Base-by-base conservation (phyloP, 2,329 filamentous ascomycete species). In the Paecilomyces variotii region DNA sequence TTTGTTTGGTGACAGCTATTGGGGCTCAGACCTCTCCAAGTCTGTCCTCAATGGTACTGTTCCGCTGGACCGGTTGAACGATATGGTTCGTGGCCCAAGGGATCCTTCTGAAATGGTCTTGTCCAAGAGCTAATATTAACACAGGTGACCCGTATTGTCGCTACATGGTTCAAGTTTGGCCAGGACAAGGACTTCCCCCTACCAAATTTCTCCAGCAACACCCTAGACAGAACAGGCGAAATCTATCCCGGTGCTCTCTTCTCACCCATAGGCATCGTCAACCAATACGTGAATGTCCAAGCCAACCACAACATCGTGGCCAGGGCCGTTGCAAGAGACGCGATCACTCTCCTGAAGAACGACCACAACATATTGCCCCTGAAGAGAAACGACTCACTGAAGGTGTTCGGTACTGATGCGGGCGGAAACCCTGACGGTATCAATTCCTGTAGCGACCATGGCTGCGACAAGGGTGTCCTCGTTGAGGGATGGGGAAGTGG, bases 401-500 rank as follows among this genome's bases (percentile, higher is more conserved):
- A 78, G 26, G 62, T 81, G 0, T 80, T 80, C 59, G 79, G 82
- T 4, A 78, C 76, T 1, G 80, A 82, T 66, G 81, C 80, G 1
- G 78, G 80, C 45, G 74, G 76, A 25, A 82, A 83, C 67, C 65
- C 82, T 54, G 79, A 76, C 62, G 88, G 88, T 0, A 79, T 86
- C 49, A 91, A 91, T 64, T 80, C 82, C 27, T 91, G 88, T 66
- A 71, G 73, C 0, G 85, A 90, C 62, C 82, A 85, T 65, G 85
- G 82, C 39, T 90, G 87, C 70, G 83, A 89, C 67, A 83, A 84
- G 60, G 87, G 86, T 5, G 86, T 86, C 0, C 76, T 91, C 1
- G 88, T 84, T 45, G 90, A 91, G 85, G 85, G 84, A 10, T 93
- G 90, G 89, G 90, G 90, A 3, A 89, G 86, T 3, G 90, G 90